Evolutionary conservation across 345 rosid species (phyloP).

Genomic region (Luvunga scandens): DNA sequence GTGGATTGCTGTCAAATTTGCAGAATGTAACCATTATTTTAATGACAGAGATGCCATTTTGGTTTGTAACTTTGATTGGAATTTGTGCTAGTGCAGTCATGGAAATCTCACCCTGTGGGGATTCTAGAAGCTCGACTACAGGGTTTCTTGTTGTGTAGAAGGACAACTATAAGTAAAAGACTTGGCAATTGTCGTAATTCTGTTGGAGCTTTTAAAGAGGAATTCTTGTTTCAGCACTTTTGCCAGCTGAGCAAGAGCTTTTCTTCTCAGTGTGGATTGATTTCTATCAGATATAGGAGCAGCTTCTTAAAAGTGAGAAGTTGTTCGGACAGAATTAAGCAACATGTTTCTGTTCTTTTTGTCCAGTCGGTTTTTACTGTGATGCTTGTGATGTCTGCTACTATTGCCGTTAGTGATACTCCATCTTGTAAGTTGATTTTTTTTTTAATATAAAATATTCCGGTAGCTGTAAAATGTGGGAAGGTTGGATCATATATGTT

Average conservation of each 20-base stretch:
- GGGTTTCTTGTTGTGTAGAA: conserved; percentile 14
- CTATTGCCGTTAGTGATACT: conserved; percentile 43
- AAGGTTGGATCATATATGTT: conserved; percentile 4
- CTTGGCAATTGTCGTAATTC: conserved; percentile 20
- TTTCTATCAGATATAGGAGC: conserved; percentile 18
- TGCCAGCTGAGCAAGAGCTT: conserved; percentile 9
- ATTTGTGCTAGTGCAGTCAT: conserved; percentile 34
- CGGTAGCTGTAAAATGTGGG: background rate
- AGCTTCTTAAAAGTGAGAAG: conserved; percentile 20
- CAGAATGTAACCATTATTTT: background rate
- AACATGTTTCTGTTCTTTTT: conserved; percentile 39
- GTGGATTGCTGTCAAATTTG: background rate
- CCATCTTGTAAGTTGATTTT: conserved; percentile 59
- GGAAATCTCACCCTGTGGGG: conserved; percentile 28
- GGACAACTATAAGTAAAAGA: conserved; percentile 6
- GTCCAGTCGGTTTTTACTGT: conserved; percentile 41
- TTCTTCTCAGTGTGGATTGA: conserved; percentile 21
- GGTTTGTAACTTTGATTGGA: background rate
- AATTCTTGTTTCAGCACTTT: conserved; percentile 5
- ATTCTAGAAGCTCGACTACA: conserved; percentile 27
- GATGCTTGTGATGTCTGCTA: conserved; percentile 60
- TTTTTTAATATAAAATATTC: conserved; percentile 9
- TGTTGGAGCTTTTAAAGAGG: conserved; percentile 1
- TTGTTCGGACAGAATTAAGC: conserved; percentile 35
- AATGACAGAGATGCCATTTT: background rate